These are phyloP conservation scores for Picocystis salinarum DNA, from an alignment of 139 green algal species.

Conservation along the genomic window DNA sequence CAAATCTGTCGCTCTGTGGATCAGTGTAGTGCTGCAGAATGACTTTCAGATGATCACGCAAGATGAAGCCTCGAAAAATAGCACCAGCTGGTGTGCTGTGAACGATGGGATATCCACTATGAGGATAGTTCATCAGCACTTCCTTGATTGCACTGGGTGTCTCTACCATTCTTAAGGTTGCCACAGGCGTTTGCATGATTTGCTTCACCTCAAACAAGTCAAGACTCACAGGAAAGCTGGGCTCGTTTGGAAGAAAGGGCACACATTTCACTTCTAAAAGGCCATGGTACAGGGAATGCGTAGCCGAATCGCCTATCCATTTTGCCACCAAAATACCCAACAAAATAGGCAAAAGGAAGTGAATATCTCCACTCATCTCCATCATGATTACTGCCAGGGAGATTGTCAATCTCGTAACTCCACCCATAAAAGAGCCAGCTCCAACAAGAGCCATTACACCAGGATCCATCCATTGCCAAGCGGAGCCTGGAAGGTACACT, in stretches of 20 bases:
- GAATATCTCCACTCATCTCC: conserved; percentile 66
- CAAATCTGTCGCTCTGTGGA: too few relatives aligned
- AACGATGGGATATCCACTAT: not conserved
- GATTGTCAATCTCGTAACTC: conserved; percentile 69
- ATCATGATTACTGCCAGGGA: conserved; percentile 77
- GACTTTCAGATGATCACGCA: conserved; percentile 50
- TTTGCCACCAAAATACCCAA: conserved; percentile 38
- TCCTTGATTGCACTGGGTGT: conserved; percentile 15
- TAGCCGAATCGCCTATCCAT: conserved; percentile 50
- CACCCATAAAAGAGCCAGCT: conserved; percentile 71
- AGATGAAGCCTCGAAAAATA: conserved; percentile 53
- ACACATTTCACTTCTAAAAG: conserved; percentile 64
- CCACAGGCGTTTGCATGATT: conserved; percentile 43
- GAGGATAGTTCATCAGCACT: conserved; percentile 8
- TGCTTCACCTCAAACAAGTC: conserved; percentile 36
- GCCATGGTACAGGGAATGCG: conserved; percentile 58
- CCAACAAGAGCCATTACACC: conserved; percentile 72
- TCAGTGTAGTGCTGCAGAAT: conserved; percentile 29
- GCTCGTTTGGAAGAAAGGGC: conserved; percentile 39
- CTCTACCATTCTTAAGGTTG: too few relatives aligned
- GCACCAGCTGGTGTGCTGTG: not conserved
- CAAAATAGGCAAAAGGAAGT: conserved; percentile 71
- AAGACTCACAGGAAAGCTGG: conserved; percentile 12
- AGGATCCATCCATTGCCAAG: conserved; percentile 69
- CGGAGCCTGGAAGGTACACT: conserved; percentile 29